Evolutionary conservation across 2,329 filamentous ascomycete species (phyloP).

Genomic region (Botrytis medusae): DNA sequence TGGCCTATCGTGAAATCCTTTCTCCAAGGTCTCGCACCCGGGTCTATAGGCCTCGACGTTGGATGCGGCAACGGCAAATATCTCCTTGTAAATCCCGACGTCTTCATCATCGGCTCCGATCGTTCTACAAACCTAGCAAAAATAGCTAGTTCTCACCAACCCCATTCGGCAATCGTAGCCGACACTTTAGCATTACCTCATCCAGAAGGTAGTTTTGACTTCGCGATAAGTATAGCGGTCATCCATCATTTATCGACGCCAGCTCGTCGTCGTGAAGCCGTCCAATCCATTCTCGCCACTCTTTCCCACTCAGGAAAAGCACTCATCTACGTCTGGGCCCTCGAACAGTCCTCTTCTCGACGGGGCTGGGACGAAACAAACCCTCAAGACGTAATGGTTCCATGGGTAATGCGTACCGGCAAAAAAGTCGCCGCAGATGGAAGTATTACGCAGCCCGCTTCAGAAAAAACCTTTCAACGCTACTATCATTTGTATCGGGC

Average conservation of each 20-base stretch:
- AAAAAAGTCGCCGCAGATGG: conserved; percentile 41
- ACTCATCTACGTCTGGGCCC: conserved; percentile 89
- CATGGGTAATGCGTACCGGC: conserved; percentile 71
- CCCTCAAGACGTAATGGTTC: conserved; percentile 90
- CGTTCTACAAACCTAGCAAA: conserved; percentile 61
- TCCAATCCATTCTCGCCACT: not conserved
- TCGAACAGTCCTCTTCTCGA: conserved; percentile 85
- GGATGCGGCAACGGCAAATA: conserved; percentile 99
- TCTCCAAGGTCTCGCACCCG: conserved; percentile 62
- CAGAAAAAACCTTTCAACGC: conserved; percentile 62
- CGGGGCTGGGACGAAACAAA: conserved; percentile 84
- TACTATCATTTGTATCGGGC: conserved; percentile 93
- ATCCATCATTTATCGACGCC: conserved; percentile 88
- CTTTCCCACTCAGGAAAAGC: conserved; percentile 54
- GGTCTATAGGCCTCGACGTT: conserved; percentile 82
- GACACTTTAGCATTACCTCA: conserved; percentile 85
- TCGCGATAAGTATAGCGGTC: conserved; percentile 91
- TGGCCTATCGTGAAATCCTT: conserved; percentile 91
- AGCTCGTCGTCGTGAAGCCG: conserved; percentile 67
- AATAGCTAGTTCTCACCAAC: conserved; percentile 49
- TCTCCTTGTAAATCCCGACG: conserved; percentile 69
- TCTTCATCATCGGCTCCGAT: conserved; percentile 85
- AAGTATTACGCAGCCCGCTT: conserved; percentile 37
- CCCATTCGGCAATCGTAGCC: conserved; percentile 71
- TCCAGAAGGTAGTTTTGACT: conserved; percentile 67